Base-by-base conservation (phyloP, 2,329 filamentous ascomycete genomes). In the Calonectria honghensis region DNA sequence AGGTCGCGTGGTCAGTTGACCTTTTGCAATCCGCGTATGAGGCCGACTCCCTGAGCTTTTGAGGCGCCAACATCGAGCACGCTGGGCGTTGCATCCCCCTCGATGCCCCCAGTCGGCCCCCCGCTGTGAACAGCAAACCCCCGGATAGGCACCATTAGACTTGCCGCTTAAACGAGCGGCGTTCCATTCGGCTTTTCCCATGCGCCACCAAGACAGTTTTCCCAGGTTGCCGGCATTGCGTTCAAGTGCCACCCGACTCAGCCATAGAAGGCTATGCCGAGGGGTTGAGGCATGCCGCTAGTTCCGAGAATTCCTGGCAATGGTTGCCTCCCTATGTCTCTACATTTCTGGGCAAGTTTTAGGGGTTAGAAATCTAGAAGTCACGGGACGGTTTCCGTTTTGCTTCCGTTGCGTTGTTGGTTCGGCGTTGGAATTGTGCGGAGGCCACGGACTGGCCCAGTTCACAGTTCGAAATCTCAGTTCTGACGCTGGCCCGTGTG, bases 131-230 rank as follows among this genome's bases (percentile, higher is more conserved):
- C 35, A 11, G 35, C 35, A 14, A 37, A 37, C 35, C 35, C 39
- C 39, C 39, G 16, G 39, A 20, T 16, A n/a, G 41, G 7, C 18
- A 45, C 18, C 7, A 48, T 48, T 48, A 48, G n/a, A 24, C 45
- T 48, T 48, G 45, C n/a, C 35, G 57, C 35, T 41, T 41, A 39
- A 63, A 41, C 35, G 24, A 24, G 27, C 32, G 14, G n/a, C 57
- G 27, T 63, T 63, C 57, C 57, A 63, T 41, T 63, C 57, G 57
- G 57, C 57, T 63, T 63, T 63, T 63, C 35, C 57, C 57, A 63
- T 63, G 57, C 37, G 35, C 57, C 57, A 29, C 57, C 57, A 24
- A 39, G 35, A 39, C 37, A 24, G n/a, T 20, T 18, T 18, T 32
- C 27, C 27, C 50, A 45, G 41, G n/a, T 45, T 45, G 11, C 35